Evolutionary conservation across 2,329 filamentous ascomycete species (phyloP), one percentile per base, ranked within the genome.

Genomic region (Eutypella sp.): DNA sequence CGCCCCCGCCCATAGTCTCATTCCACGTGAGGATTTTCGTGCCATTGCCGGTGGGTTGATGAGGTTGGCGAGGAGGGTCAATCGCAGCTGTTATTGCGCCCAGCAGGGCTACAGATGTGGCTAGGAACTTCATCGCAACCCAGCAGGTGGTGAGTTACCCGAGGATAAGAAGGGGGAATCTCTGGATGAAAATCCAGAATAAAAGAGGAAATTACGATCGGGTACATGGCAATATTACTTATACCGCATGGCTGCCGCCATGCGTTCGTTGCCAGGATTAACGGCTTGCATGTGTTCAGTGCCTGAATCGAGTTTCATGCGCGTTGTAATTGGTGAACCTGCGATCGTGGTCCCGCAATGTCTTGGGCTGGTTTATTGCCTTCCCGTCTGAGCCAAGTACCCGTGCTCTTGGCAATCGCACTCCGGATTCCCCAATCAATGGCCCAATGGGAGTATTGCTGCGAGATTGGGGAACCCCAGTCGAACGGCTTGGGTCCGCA

Each of bases 21-120:
- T 82, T 82, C 70, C 78, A 85, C 1, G 69, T 77, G 47, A 84
- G 64, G 6, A 81, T 69, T 42, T 75, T 76, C 24, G 73, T 67
- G 7, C 80, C 80, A 49, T 73, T 74, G 19, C 79, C 78, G 4
- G 68, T 67, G 4, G 81, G 79, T 44, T 79, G 75, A 48, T 74
- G 67, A 8, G 79, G 75, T 42, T 72, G 65, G 25, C 80, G 73
- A 5, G 75, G 69, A 39, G 76, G 75, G 22, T 78, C 70, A 56
- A 75, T 69, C 33, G 71, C 69, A 8, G 50, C 29, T 33, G 52
- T 58, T 19, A 48, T n/a, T n/a, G n/a, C 44, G 18, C 44, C 47
- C 13, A 58, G 46, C 13, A 45, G 23, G n/a, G 46, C 31, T 20
- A 53, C 41, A 41, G 20, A 24, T 3, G 38, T 40, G 37, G 41